Percentiles rank a stretch among this genome's conserved stretches.
Evolutionary conservation across 345 rosid species (phyloP).

Genomic region (Hibiscus trionum): DNA sequence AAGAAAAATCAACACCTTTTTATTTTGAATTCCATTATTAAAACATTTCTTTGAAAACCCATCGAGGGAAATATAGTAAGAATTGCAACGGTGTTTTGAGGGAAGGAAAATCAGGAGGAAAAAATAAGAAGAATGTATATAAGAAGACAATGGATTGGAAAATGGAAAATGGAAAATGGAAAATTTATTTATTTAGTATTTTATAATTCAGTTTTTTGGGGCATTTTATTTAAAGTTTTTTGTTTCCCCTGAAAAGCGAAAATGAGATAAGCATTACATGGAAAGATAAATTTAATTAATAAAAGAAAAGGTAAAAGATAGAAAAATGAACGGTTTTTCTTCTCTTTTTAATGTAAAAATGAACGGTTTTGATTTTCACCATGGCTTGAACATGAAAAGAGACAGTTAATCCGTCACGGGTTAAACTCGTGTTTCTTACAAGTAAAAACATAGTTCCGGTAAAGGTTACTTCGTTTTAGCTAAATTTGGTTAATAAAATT

Average conservation of each 20-base stretch:
- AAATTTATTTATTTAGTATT: not conserved
- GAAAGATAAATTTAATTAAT: no score
- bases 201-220: no score
- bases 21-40: not conserved
- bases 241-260: no score
- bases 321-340: no score
- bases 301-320: not conserved
- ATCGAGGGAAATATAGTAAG: not conserved
- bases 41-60: not conserved
- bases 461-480: no score
- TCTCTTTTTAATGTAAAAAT: not conserved
- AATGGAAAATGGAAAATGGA: not conserved
- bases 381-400: not conserved
- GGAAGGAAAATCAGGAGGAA: constrained; percentile 20
- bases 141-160: not conserved
- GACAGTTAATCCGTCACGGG: not conserved
- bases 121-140: no score
- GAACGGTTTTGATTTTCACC: not conserved
- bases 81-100: constrained; percentile 22
- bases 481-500: no score
- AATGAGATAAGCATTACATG: no score
- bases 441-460: no score
- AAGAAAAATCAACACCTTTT: constrained; percentile 2
- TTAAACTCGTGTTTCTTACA: not conserved
- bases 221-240: no score